These are phyloP conservation scores for Pythium plurisporium DNA, from an alignment of 352 stramenopile genomes.

Conservation along the genomic window DNA sequence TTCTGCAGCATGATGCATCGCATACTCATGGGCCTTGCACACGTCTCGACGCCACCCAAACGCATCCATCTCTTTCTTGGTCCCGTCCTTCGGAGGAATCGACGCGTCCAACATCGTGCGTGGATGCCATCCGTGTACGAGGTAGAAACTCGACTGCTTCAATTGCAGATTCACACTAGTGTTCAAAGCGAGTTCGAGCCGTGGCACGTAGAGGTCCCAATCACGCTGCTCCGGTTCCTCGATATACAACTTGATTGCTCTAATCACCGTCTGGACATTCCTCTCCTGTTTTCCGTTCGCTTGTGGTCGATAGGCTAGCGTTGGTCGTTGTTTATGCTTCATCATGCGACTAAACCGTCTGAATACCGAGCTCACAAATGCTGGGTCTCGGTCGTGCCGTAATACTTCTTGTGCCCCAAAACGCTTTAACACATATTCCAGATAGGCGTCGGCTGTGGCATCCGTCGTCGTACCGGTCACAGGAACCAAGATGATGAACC, in stretches of 20 bases:
- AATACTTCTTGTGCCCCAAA: slow-evolving; percentile 18
- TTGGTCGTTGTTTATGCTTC: slow-evolving; percentile 5
- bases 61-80: background rate
- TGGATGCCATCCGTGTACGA: slow-evolving; percentile 17
- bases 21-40: slow-evolving; percentile 3
- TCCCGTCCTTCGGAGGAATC: background rate
- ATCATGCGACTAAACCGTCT: slow-evolving; percentile 17
- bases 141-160: slow-evolving; percentile 4
- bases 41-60: background rate
- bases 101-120: background rate
- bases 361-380: slow-evolving; percentile 15
- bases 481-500: slow-evolving; percentile 2
- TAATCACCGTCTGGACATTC: slow-evolving; percentile 15
- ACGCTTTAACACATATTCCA: slow-evolving; percentile 8
- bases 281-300: slow-evolving; percentile 15
- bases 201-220: slow-evolving; percentile 17
- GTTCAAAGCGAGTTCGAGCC: slow-evolving; percentile 20
- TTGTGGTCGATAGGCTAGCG: slow-evolving; percentile 13
- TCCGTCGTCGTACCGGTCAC: background rate
- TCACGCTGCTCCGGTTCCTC: slow-evolving; percentile 5
- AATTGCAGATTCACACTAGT: background rate
- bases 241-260: slow-evolving; percentile 14
- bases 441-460: slow-evolving; percentile 20
- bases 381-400: slow-evolving; percentile 16
- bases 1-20: background rate